phyloP scores from a whole-genome alignment of 345 rosid species.

The Stellera chamaejasme region DNA sequence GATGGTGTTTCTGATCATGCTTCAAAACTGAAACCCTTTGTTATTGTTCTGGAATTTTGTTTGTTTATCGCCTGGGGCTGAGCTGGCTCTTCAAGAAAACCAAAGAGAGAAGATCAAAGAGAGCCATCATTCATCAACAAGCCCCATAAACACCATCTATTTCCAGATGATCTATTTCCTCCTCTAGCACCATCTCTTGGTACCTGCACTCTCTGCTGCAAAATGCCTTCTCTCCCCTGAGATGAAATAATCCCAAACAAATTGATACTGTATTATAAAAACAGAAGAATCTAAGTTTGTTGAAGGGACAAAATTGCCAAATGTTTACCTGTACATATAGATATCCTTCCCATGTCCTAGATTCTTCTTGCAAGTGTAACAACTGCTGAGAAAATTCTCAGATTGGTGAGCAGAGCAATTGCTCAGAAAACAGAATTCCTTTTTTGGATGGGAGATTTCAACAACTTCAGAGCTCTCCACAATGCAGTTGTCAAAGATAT shows the following conservation, averaged over 20 bases:
- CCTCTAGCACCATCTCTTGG: constrained; percentile 62
- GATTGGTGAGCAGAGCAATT: constrained; percentile 27
- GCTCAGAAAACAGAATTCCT: constrained; percentile 17
- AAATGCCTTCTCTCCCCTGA: constrained; percentile 84
- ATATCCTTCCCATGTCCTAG: constrained; percentile 80
- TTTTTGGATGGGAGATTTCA: constrained; percentile 28
- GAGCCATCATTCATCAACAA: constrained; percentile 6
- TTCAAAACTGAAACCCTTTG: not conserved
- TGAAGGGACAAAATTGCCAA: constrained; percentile 8
- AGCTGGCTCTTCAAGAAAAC: not conserved
- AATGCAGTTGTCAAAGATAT: constrained; percentile 77
- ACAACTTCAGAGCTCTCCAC: constrained; percentile 55
- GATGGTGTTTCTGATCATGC: no score
- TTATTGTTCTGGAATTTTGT: not conserved
- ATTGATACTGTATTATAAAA: not conserved
- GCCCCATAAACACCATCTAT: constrained; percentile 16
- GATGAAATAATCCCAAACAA: not conserved
- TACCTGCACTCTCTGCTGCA: constrained; percentile 85
- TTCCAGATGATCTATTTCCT: constrained; percentile 16
- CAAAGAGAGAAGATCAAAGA: not conserved
- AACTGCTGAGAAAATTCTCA: constrained; percentile 64
- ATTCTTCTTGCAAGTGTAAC: constrained; percentile 67
- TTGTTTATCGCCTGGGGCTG: not conserved
- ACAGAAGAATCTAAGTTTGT: not conserved
- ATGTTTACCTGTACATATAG: constrained; percentile 79